A percentile compares a stretch with the other conserved stretches of the same genome.
Evolutionary conservation across 192 early-diverging fungal species (phyloP).

Genomic region (Spizellomyces sp.): DNA sequence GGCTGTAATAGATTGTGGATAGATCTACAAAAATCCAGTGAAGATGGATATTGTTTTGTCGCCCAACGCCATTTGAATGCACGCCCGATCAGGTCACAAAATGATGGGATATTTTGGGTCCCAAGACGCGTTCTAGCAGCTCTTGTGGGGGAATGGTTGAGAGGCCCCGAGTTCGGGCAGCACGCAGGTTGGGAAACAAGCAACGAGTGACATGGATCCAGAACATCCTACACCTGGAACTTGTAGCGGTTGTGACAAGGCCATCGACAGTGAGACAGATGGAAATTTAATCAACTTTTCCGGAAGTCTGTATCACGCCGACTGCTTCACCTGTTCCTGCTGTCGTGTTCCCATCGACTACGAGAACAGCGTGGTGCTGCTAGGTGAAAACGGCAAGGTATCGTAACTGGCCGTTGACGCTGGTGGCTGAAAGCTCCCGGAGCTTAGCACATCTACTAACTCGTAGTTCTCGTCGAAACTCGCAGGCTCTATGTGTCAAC

Average conservation of each 20-base stretch:
- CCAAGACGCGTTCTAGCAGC: too few species aligned
- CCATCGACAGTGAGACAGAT: neutral
- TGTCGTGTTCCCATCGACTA: constrained; percentile 27
- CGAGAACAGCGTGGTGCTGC: constrained; percentile 27
- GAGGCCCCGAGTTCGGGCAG: too few species aligned
- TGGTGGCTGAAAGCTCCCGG: neutral
- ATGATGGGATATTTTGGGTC: too few species aligned
- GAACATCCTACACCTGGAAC: too few species aligned
- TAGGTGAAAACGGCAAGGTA: constrained; percentile 32
- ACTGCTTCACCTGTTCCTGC: constrained; percentile 31
- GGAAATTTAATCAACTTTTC: constrained; percentile 32
- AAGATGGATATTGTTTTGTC: too few species aligned
- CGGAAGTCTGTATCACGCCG: constrained; percentile 18
- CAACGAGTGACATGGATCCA: too few species aligned
- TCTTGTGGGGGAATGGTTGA: too few species aligned
- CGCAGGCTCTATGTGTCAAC: constrained; percentile 29
- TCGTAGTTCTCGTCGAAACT: neutral
- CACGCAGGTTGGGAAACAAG: too few species aligned
- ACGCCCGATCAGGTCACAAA: too few species aligned
- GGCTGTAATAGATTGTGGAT: too few species aligned
- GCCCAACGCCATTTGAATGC: too few species aligned
- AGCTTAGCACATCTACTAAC: neutral
- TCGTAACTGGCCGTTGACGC: neutral
- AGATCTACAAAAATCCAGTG: too few species aligned
- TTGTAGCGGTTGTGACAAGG: neutral